Evolutionary conservation across 1,284 basidiomycete genomes (phyloP), one percentile per base, ranked within the genome.

Genomic region (Salmacisia buchloeana): DNA sequence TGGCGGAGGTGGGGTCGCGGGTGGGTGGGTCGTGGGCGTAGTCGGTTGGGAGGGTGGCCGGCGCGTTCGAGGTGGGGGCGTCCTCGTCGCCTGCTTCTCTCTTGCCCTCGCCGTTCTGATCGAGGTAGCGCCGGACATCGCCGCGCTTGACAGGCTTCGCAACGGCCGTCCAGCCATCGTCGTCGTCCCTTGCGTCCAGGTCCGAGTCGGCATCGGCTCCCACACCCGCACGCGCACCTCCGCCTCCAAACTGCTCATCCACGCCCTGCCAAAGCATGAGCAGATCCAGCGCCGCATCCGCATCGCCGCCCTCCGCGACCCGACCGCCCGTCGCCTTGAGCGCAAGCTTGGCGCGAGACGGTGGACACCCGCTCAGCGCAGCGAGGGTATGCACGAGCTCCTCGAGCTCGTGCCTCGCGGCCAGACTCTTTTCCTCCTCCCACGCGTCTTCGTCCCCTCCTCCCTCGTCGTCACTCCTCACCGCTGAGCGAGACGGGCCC

Each of bases 211-310:
- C n/a, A n/a, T n/a, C n/a, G n/a, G n/a, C n/a, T n/a, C n/a, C n/a
- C n/a, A n/a, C n/a, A n/a, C n/a, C n/a, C n/a, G n/a, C n/a, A n/a
- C n/a, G n/a, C n/a, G n/a, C n/a, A n/a, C n/a, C n/a, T n/a, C n/a
- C n/a, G n/a, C n/a, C n/a, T n/a, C 49, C 49, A 29, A 43, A 43
- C 41, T 43, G 41, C 1, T 7, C 7, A 15, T 66, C 41, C 23
- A 78, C 73, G 1, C 70, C 58, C 6, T 61, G 61, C 46, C 71
- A 59, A 43, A 79, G 64, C 29, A 76, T 67, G 2, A 77, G 56
- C n/a, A 79, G 57, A 60, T 79, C 77, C 31, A 79, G 59, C 21
- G 71, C 69, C 2, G 76, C 71, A 41, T 76, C 73, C 49, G 76
- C 29, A 54, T 54, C 49, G 9, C 49, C 49, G 12, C 49, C 49